Percentiles rank a stretch among this genome's conserved stretches.
These are phyloP conservation scores for Microthlaspi erraticum DNA, from an alignment of 345 rosid genomes.

Conservation along the genomic window DNA sequence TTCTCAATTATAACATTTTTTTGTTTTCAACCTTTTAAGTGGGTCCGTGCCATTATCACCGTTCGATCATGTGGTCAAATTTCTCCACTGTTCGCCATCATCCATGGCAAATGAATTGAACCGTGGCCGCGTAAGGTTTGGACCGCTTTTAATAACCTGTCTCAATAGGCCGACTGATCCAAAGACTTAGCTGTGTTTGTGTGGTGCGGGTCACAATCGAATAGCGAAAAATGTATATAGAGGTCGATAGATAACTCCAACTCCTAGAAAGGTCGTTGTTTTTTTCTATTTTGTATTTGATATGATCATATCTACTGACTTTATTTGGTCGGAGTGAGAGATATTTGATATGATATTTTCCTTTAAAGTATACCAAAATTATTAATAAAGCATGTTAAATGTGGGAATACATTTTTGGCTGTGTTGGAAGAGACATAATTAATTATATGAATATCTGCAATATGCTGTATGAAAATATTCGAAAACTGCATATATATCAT, in stretches of 20 bases:
- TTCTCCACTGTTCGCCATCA: slow-evolving; percentile 5
- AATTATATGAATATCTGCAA: background rate
- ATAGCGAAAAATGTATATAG: slow-evolving; percentile 42
- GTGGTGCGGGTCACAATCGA: slow-evolving; percentile 37
- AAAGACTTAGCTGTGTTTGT: slow-evolving; percentile 35
- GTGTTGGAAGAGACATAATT: slow-evolving; percentile 7
- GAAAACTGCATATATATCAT: background rate
- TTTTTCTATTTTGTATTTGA: slow-evolving; percentile 26
- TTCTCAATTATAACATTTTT: slow-evolving; percentile 15
- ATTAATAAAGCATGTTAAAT: slow-evolving; percentile 28
- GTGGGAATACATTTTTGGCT: slow-evolving; percentile 19
- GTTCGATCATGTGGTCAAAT: slow-evolving; percentile 2
- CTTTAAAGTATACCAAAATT: slow-evolving; percentile 28
- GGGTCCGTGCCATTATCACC: slow-evolving; percentile 20
- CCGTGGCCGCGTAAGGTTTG: slow-evolving; percentile 32
- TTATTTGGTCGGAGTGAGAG: slow-evolving; percentile 12
- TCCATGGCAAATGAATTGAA: slow-evolving; percentile 28
- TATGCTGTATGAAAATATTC: slow-evolving; percentile 3
- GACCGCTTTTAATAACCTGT: slow-evolving; percentile 18
- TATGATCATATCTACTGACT: slow-evolving; percentile 40
- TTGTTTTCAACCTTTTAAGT: slow-evolving; percentile 11
- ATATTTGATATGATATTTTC: slow-evolving; percentile 27
- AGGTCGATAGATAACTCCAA: slow-evolving; percentile 45
- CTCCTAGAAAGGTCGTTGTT: slow-evolving; percentile 10
- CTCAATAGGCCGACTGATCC: slow-evolving; percentile 12